Evolutionary conservation across 306 rosid genomes (phyloP), one percentile per base, ranked within the genome.

Genomic region (Cajanus cajan): DNA sequence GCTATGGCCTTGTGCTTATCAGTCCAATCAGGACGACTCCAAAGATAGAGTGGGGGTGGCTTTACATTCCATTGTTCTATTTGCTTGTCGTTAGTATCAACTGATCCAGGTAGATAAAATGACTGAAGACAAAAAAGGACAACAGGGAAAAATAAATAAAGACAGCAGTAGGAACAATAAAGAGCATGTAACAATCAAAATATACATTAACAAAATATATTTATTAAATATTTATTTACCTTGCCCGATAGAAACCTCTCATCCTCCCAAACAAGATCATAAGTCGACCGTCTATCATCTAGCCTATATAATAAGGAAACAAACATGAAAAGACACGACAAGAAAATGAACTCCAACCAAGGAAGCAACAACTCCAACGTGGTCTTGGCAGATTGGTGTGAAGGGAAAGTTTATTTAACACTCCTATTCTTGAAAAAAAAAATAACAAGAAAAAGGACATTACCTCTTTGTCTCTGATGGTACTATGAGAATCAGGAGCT

Each of bases 201-300:
- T 18, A 74, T 24, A 71, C 68, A 48, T 74, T 57, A 34, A 36
- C 65, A 67, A 8, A 19, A 8, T 15, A 70, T 15, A 68, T 1
- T 1, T 67, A 3, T 48, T 43, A 33, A 33, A 54, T 34, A 37
- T 63, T 77, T 86, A 92, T 66, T 78, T 88, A 95, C 98, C 96
- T 91, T 91, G 77, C 98, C 97, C 3, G 92, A 79, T 51, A 95
- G 80, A 76, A 82, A 82, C 37, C 22, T 79, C 22, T 73, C 78
- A 55, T 93, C 98, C 87, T 93, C 94, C 98, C 98, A 95, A 55
- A 95, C 73, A 77, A 93, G 90, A 86, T 88, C 96, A 84, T 95
- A 95, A 45, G 88, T 85, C 2, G 74, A 24, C 39, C 62, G 78
- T 73, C 88, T 86, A 33, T 70, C 58, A 82, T 89, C 90, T 68